These are phyloP conservation scores for Fusarium pseudonygamai DNA, from an alignment of 2,329 filamentous ascomycete genomes.

Conservation along the genomic window DNA sequence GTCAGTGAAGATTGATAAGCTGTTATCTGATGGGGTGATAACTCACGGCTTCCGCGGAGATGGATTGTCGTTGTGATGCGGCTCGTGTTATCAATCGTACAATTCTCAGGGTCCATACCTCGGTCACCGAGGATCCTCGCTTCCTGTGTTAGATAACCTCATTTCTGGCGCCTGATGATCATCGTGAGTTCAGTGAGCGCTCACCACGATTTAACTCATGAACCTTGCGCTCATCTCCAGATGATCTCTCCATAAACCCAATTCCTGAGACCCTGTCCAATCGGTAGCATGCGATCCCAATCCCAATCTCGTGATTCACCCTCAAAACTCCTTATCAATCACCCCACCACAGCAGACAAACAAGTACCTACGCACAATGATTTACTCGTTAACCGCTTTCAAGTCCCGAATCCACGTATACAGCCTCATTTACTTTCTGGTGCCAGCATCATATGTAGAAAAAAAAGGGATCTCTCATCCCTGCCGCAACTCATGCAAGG, in stretches of 20 bases:
- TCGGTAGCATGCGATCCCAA: neutral
- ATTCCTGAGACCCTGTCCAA: neutral
- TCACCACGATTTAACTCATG: neutral
- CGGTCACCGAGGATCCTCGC: neutral
- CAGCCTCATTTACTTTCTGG: rapidly evolving
- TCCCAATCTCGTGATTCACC: constrained; percentile 11
- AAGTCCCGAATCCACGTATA: neutral
- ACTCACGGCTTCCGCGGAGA: neutral
- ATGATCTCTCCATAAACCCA: neutral
- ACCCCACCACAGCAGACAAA: constrained; percentile 16
- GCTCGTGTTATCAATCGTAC: neutral
- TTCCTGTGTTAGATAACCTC: neutral
- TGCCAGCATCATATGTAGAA: neutral
- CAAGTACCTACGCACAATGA: neutral
- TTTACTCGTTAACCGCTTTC: no score
- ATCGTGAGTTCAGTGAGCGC: neutral
- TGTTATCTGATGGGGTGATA: constrained; percentile 2
- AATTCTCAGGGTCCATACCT: neutral
- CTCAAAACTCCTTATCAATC: constrained; percentile 23
- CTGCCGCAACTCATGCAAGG: constrained; percentile 19
- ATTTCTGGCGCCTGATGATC: neutral
- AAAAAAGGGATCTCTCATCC: neutral
- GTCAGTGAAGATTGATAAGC: constrained; percentile 16
- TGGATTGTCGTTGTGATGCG: neutral
- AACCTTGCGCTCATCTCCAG: neutral